Percentiles rank a stretch among this genome's conserved stretches.
Evolutionary conservation across 257 asterid genomes (phyloP).

Genomic region (Capsicum rhomboideum): DNA sequence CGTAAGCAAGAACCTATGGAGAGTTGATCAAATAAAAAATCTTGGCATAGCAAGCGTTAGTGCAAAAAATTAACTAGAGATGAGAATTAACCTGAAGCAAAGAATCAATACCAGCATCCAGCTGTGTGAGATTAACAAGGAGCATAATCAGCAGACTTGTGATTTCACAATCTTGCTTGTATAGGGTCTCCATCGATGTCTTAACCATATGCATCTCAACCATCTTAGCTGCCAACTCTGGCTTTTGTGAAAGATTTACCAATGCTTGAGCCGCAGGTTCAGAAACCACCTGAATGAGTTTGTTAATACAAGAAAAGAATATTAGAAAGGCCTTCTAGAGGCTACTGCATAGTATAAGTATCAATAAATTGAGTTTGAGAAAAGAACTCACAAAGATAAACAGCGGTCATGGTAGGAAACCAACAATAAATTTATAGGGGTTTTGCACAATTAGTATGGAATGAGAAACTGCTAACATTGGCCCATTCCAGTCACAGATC

Average conservation of each 20-base stretch:
- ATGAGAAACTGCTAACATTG: no score
- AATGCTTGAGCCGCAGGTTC: constrained; percentile 95
- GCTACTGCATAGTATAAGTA: not conserved
- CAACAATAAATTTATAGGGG: not conserved
- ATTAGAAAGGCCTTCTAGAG: not conserved
- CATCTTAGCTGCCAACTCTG: constrained; percentile 62
- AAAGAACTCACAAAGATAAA: not conserved
- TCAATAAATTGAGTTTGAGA: not conserved
- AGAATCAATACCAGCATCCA: constrained; percentile 74
- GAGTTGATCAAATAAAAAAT: no score
- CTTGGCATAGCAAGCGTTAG: not conserved
- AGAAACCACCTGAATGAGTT: constrained; percentile 62
- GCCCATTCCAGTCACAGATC: no score
- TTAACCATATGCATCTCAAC: constrained; percentile 49
- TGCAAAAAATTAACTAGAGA: not conserved
- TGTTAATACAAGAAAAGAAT: not conserved
- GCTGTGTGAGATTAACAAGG: constrained; percentile 84
- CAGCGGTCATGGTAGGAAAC: not conserved
- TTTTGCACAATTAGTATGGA: not conserved
- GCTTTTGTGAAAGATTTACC: constrained; percentile 72
- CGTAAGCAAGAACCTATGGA: not conserved
- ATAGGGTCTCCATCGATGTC: constrained; percentile 53
- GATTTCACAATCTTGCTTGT: constrained; percentile 52
- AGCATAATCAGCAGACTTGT: constrained; percentile 68
- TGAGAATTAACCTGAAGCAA: constrained; percentile 70